Base-by-base conservation (phyloP, 2,329 filamentous ascomycete genomes). In the Nannizziopsis arthrosporioides region DNA sequence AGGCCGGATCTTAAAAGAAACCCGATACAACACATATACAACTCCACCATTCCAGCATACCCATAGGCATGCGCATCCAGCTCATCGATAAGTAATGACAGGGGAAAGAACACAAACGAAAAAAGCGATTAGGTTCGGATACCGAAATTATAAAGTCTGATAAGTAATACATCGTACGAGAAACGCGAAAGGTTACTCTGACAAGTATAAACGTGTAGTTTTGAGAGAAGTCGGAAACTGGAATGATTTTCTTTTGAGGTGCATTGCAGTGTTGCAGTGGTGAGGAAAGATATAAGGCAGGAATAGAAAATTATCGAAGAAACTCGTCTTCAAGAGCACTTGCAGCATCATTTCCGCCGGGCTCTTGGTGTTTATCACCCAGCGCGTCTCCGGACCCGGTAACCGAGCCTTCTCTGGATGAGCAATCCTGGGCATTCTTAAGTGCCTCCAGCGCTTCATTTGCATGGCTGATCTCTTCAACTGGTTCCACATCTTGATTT, bases 371-470 rank as follows among this genome's bases (percentile, higher is more conserved):
- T 27, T 57, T 51, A 18, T 44, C 44, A 5, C 52, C 47, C 40
- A 47, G 38, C n/a, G 30, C 52, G 31, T 52, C 51, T 15, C 35
- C 44, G 18, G 49, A 40, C 38, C 35, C 46, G 8, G 54, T 53
- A 12, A 58, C 49, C n/a, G 63, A 60, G 5, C 56, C 56, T 18
- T 61, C 58, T 36, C 57, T 57, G 38, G 63, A 64, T 19, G 61
- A 61, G 14, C 59, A 61, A 37, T 65, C 64, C 51, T 64, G 63
- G 19, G 63, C 67, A 49, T 67, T 55, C 27, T 51, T 62, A 11
- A 70, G 61, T 17, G 59, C 65, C 49, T 72, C 69, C 15, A 72
- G 56, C 3, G 69, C 69, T 54, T 72, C 69, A 36, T 68, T 70
- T 6, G 68, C 68, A 54, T 72, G 68, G n/a, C 65, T 67, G 22